Conservation (phyloP, 2,329 filamentous ascomycete species). For the Ophiocordyceps camponoti-rufipedis region DNA sequence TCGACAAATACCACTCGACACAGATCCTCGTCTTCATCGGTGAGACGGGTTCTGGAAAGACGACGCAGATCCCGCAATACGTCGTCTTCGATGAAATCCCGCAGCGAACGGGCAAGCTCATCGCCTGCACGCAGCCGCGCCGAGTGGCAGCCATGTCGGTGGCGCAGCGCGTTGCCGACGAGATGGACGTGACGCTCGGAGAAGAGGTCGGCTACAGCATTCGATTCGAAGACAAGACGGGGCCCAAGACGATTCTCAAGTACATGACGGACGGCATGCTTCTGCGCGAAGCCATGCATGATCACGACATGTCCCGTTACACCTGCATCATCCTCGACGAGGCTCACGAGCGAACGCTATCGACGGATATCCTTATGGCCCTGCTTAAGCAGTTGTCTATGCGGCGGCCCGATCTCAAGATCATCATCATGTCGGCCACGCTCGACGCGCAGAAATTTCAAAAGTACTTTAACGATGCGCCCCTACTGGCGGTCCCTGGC, state of each 20-base stretch:
- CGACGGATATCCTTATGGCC: conserved; percentile 95
- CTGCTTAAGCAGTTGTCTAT: conserved; percentile 77
- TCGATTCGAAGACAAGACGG: conserved; percentile 91
- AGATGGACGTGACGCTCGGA: conserved; percentile 84
- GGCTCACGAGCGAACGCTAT: conserved; percentile 91
- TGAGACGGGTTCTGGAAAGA: conserved; percentile 98
- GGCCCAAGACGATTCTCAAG: conserved; percentile 79
- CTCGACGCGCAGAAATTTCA: conserved; percentile 97
- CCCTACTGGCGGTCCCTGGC: conserved; percentile 82
- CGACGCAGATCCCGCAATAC: conserved; percentile 96
- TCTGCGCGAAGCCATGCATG: conserved; percentile 88
- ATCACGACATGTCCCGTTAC: conserved; percentile 79
- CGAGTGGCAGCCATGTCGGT: conserved; percentile 98
- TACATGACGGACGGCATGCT: conserved; percentile 99
- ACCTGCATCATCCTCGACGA: conserved; percentile 98
- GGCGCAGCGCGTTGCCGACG: conserved; percentile 89
- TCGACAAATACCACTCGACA: conserved; percentile 77
- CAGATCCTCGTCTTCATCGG: conserved; percentile 98
- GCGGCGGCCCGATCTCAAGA: conserved; percentile 77
- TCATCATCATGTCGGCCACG: conserved; percentile 98
- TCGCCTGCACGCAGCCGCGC: conserved; percentile 93
- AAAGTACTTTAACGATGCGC: conserved; percentile 88
- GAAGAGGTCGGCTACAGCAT: conserved; percentile 98
- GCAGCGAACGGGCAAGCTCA: conserved; percentile 68
- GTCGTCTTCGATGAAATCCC: conserved; percentile 94